These are phyloP conservation scores for Paracorniculantispora psalliotae DNA, from an alignment of 2,329 filamentous ascomycete genomes.

Conservation along the genomic window DNA sequence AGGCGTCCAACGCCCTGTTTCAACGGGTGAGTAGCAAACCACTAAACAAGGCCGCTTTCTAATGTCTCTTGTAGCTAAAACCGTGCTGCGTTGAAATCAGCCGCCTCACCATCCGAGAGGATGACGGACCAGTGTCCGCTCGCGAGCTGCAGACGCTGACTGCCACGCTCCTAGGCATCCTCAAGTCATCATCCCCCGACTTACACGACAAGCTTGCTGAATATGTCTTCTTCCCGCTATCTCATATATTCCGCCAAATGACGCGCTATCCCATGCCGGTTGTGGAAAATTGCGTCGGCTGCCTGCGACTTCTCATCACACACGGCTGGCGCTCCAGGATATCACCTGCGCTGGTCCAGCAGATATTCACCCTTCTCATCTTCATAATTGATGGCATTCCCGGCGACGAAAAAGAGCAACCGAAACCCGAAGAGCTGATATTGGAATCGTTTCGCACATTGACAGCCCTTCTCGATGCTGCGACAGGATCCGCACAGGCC, in stretches of 20 bases:
- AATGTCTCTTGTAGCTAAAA: slow-evolving; percentile 46
- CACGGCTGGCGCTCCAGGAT: slow-evolving; percentile 75
- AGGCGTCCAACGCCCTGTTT: slow-evolving; percentile 28
- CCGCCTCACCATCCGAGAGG: slow-evolving; percentile 48
- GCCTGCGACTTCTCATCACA: slow-evolving; percentile 66
- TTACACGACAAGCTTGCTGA: slow-evolving; percentile 83
- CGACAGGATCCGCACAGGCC: slow-evolving; percentile 46
- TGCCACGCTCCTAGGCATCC: slow-evolving; percentile 39
- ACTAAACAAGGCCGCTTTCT: background rate
- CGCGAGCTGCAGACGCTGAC: slow-evolving; percentile 43
- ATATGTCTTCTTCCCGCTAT: slow-evolving; percentile 91
- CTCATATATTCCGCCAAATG: slow-evolving; percentile 75
- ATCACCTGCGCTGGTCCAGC: slow-evolving; percentile 67
- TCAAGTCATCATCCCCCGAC: slow-evolving; percentile 41
- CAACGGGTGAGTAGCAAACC: slow-evolving; percentile 22
- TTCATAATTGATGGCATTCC: slow-evolving; percentile 73
- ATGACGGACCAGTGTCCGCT: slow-evolving; percentile 35
- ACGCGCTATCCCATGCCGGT: slow-evolving; percentile 65
- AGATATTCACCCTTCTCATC: slow-evolving; percentile 79
- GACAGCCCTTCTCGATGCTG: slow-evolving; percentile 56
- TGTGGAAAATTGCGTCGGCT: slow-evolving; percentile 72
- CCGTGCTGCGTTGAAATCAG: slow-evolving; percentile 58
- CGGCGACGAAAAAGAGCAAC: slow-evolving; percentile 39
- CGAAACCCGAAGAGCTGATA: slow-evolving; percentile 67
- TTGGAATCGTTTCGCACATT: slow-evolving; percentile 68